A percentile compares a stretch with the other conserved stretches of the same genome.
These are phyloP conservation scores for Monotropa hypopitys DNA, from an alignment of 179 eudicot genomes.

Conservation along the genomic window DNA sequence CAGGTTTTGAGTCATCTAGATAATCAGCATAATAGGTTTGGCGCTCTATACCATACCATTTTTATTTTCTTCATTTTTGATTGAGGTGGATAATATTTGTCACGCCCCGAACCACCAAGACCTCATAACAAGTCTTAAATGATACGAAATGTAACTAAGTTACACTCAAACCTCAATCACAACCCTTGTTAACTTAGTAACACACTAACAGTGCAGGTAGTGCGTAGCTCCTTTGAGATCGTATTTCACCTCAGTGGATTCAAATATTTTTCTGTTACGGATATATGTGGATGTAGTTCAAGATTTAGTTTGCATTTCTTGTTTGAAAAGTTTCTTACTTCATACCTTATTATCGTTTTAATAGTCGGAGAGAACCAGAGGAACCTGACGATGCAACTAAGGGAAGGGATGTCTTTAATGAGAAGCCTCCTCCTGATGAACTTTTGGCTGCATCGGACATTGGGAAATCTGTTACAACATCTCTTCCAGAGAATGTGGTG, in stretches of 20 bases:
- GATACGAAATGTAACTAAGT: no score
- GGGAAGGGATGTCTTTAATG: constrained; percentile 93
- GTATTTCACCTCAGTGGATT: background rate
- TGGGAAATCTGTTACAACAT: constrained; percentile 73
- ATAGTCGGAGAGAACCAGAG: constrained; percentile 93
- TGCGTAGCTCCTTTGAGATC: background rate
- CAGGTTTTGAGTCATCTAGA: background rate
- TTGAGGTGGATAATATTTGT: no score
- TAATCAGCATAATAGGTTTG: no score
- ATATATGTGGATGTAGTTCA: background rate
- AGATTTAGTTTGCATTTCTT: background rate
- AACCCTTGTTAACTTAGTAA: no score
- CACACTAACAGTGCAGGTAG: no score
- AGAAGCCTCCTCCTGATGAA: constrained; percentile 96
- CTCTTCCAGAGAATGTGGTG: constrained; percentile 93
- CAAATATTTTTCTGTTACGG: background rate
- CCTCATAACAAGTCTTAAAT: no score
- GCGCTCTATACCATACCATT: no score
- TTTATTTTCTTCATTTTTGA: no score
- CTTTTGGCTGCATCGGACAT: constrained; percentile 87
- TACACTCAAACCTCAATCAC: no score
- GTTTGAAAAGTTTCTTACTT: constrained; percentile 12
- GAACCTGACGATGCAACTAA: constrained; percentile 91
- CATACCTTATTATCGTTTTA: constrained; percentile 13
- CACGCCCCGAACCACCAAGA: no score